Percentiles rank a stretch among this genome's conserved stretches.
These are phyloP conservation scores for Sporopachydermia cereana DNA, from an alignment of 1,139 yeast species.

Conservation along the genomic window DNA sequence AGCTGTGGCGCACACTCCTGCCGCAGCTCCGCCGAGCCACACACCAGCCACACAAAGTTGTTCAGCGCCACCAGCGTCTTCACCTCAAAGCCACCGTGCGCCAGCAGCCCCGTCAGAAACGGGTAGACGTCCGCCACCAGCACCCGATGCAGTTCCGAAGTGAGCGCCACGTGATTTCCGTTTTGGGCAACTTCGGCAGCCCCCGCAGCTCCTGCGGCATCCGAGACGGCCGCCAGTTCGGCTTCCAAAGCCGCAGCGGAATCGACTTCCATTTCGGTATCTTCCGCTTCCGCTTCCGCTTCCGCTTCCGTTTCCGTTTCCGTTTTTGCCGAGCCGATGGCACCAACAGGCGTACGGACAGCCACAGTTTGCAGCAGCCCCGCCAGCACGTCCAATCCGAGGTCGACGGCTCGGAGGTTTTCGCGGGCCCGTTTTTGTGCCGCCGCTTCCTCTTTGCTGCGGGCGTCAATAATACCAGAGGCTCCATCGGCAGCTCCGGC, in stretches of 20 bases:
- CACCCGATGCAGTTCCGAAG: slow-evolving; percentile 11
- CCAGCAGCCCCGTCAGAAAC: slow-evolving; percentile 29
- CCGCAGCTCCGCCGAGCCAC: slow-evolving; percentile 27
- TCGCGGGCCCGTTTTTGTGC: background rate
- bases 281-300: slow-evolving; percentile 9
- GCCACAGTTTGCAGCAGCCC: background rate
- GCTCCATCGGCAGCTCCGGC: background rate
- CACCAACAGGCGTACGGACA: background rate
- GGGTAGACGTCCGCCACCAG: slow-evolving; percentile 30
- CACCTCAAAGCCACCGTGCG: slow-evolving; percentile 32
- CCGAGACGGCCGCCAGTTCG: slow-evolving; percentile 9
- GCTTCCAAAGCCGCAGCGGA: slow-evolving; percentile 11
- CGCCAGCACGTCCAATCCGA: background rate
- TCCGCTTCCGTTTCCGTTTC: slow-evolving; percentile 7
- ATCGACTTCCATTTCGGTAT: background rate
- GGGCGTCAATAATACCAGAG: background rate
- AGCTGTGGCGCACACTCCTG: slow-evolving; percentile 27
- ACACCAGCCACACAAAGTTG: slow-evolving; percentile 50
- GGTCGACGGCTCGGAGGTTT: background rate
- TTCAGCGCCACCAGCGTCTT: slow-evolving; percentile 58
- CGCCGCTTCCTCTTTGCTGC: slow-evolving; percentile 3
- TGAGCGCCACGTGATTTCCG: slow-evolving; percentile 19
- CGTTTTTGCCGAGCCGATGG: too few relatives aligned
- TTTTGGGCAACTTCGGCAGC: background rate
- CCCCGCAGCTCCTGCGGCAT: slow-evolving; percentile 7